Evolutionary conservation across 495 filamentous ascomycete genomes (phyloP), one percentile per base, ranked within the genome.

Genomic region (Lasiosphaeris hirsuta): DNA sequence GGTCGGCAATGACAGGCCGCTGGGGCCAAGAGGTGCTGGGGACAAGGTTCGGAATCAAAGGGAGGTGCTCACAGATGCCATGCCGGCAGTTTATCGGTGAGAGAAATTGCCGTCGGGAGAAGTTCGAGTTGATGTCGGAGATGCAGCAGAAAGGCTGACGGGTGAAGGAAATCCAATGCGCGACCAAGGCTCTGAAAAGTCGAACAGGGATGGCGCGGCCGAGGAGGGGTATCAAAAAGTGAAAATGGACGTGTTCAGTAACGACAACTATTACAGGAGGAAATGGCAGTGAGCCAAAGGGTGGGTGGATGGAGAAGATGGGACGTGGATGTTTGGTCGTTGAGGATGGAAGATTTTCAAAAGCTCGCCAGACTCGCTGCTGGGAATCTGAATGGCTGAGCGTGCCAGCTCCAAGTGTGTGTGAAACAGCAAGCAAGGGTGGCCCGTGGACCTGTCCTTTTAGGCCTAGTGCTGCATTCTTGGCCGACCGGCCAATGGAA

Each of bases 61-160:
- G 43, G 43, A 34, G n/a, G 41, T 42, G 51, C 69, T 66, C 42
- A 71, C 69, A 64, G 69, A 64, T 59, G 69, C 67, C 69, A 71
- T 71, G 53, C 65, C 60, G 62, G 54, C 46, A 56, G 40, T 39
- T 13, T 13, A 10, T 36, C 48, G 19, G 51, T 56, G 40, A 10
- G 43, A 47, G 40, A 37, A 33, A 53, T 49, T 15, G 44, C 23
- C 48, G 39, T 18, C 33, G 34, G 10, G n/a, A 15, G 38, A 52
- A 36, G 51, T 11, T 51, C 11, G 17, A 41, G 46, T 15, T 13
- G 46, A 36, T 18, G 36, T 19, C n/a, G 58, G 17, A n/a, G 47
- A 57, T 55, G 55, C 43, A 57, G 58, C 45, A 52, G 50, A 58
- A 45, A 58, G 50, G 60, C 52, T 55, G 56, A 51, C 19, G 37